These are phyloP conservation scores for Phytophthora pini DNA, from an alignment of 352 stramenopile genomes.

Conservation along the genomic window DNA sequence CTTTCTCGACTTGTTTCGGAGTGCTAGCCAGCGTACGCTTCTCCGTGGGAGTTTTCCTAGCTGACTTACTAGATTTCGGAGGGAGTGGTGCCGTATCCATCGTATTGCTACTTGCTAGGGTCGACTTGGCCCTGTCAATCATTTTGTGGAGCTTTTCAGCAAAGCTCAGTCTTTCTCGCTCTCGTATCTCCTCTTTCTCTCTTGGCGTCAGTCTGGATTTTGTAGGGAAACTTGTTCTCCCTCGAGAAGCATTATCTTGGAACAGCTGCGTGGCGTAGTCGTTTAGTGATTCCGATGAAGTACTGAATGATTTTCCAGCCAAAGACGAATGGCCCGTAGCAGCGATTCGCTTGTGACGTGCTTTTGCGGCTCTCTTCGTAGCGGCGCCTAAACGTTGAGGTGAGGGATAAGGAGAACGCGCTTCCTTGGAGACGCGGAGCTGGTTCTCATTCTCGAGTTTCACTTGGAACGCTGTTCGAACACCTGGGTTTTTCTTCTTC, in stretches of 20 bases:
- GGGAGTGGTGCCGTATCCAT: conserved; percentile 8
- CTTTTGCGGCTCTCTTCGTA: conserved; percentile 36
- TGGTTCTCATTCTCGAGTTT: conserved; percentile 52
- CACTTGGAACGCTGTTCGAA: conserved; percentile 43
- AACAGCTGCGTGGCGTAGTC: conserved; percentile 77
- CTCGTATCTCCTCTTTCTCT: conserved; percentile 50
- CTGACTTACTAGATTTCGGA: conserved; percentile 15
- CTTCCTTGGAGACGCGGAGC: conserved; percentile 43
- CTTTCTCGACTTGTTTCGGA: conserved; percentile 15
- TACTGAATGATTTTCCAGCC: conserved; percentile 17
- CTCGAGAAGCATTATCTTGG: conserved; percentile 40
- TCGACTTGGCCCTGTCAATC: conserved; percentile 86
- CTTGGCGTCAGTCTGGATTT: conserved; percentile 27
- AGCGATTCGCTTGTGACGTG: conserved; percentile 31
- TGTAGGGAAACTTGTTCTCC: conserved; percentile 2
- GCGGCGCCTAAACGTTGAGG: conserved; percentile 35
- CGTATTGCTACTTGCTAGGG: conserved; percentile 46
- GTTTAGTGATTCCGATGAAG: conserved; percentile 65
- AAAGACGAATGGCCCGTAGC: conserved; percentile 5
- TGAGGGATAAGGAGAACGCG: conserved; percentile 34
- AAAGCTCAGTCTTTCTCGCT: conserved; percentile 77
- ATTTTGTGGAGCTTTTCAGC: conserved; percentile 89
- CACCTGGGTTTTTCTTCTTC: conserved; percentile 40
- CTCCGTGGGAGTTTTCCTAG: conserved; percentile 17
- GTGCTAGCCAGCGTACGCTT: conserved; percentile 12